Conservation (phyloP, 78 protist species). For the Parvularia atlantis region DNA sequence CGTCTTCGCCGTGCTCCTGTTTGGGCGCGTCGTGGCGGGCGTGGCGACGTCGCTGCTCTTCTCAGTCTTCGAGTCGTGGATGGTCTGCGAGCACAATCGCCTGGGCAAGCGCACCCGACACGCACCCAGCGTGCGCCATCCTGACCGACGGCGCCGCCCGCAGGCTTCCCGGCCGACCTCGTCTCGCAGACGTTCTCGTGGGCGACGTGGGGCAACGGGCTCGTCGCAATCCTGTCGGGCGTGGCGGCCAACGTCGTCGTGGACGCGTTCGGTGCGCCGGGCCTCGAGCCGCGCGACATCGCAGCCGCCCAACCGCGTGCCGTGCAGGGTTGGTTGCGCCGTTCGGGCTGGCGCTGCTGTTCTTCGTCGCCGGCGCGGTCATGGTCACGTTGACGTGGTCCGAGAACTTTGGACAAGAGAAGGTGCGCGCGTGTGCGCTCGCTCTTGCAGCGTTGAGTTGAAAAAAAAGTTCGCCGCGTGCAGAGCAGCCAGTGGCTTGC, state of each 20-base stretch:
- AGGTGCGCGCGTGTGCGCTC: too few relatives aligned
- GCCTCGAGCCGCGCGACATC: too few relatives aligned
- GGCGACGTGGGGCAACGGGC: slow-evolving; percentile 46
- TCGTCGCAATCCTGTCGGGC: slow-evolving; percentile 78
- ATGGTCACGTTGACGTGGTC: slow-evolving; percentile 4
- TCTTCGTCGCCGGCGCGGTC: background rate
- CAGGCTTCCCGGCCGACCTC: slow-evolving; percentile 13
- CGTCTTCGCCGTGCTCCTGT: slow-evolving; percentile 48
- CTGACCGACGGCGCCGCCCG: too few relatives aligned
- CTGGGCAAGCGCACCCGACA: too few relatives aligned
- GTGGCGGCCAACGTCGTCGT: slow-evolving; percentile 49
- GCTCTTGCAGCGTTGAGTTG: too few relatives aligned
- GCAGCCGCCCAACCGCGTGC: too few relatives aligned
- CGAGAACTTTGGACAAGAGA: slow-evolving; percentile 16
- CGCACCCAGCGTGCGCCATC: background rate
- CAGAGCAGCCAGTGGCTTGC: too few relatives aligned
- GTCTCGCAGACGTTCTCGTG: slow-evolving; percentile 62
- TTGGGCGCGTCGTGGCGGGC: slow-evolving; percentile 84
- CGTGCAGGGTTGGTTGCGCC: slow-evolving; percentile 83
- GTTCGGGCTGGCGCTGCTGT: slow-evolving; percentile 40
- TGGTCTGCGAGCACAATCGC: slow-evolving; percentile 72
- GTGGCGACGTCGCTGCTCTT: slow-evolving; percentile 88
- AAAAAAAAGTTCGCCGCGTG: too few relatives aligned
- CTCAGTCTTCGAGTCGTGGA: slow-evolving; percentile 89
- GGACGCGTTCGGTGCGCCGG: slow-evolving; percentile 15